Conservation (phyloP, 306 rosid genomes). For the Adenanthera pavonina region DNA sequence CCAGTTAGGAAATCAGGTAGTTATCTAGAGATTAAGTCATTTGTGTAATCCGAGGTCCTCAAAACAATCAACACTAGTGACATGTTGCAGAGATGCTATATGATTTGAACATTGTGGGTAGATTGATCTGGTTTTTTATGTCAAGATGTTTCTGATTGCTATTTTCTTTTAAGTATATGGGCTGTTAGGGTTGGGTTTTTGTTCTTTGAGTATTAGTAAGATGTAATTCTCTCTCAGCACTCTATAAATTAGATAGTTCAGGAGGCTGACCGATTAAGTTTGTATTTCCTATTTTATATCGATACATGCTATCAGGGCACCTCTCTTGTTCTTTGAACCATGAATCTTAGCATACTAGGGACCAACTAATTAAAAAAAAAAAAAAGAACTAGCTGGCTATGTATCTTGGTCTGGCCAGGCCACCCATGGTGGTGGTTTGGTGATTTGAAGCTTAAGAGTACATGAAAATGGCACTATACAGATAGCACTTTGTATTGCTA, state of each 20-base stretch:
- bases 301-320: background rate
- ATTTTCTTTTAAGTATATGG: background rate
- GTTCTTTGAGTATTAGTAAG: background rate
- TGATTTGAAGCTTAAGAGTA: background rate
- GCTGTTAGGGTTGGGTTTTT: background rate
- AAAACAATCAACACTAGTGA: background rate
- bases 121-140: background rate
- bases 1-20: background rate
- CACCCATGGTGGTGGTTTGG: background rate
- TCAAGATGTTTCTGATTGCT: background rate
- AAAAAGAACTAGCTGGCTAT: background rate
- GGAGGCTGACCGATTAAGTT: background rate
- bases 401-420: background rate
- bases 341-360: background rate
- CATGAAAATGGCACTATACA: background rate
- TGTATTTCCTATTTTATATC: background rate
- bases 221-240: background rate
- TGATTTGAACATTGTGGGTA: background rate
- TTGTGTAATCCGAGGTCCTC: background rate
- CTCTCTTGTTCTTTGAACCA: background rate
- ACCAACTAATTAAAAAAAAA: background rate
- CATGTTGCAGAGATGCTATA: background rate
- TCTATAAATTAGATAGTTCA: background rate
- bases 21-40: background rate
- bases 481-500: constrained; percentile 2